Conservation (phyloP, 2,329 filamentous ascomycete species). For the Aureobasidium uvarum region DNA sequence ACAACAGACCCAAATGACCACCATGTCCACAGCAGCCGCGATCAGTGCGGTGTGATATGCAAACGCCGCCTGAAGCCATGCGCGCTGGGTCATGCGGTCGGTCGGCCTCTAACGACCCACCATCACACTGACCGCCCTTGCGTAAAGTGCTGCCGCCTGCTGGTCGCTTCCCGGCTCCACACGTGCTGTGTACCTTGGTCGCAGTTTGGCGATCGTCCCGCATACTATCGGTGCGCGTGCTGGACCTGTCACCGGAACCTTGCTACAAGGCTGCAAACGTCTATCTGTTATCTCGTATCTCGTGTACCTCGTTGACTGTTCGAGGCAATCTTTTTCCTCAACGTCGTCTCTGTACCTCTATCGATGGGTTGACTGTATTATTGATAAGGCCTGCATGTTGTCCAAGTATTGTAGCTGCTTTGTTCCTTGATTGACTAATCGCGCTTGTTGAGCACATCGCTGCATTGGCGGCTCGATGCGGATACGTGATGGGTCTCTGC, state of each 20-base stretch:
- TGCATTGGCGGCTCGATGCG: not conserved
- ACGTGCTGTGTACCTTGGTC: conserved; percentile 22
- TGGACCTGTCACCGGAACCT: conserved; percentile 20
- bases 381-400: conserved; percentile 6
- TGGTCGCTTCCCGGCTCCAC: conserved; percentile 15
- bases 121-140: conserved; percentile 20
- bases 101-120: not conserved
- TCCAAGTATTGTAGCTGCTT: not conserved
- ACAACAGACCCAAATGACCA: not conserved
- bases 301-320: not conserved
- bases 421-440: not conserved
- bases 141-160: conserved; percentile 10
- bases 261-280: conserved; percentile 19
- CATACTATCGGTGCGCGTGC: conserved; percentile 10
- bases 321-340: not conserved
- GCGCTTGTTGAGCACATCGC: conserved; percentile 12
- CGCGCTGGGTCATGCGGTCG: conserved; percentile 10
- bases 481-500: not conserved
- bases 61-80: conserved; percentile 7
- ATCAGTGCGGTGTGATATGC: conserved; percentile 18
- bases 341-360: not conserved
- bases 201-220: conserved; percentile 20
- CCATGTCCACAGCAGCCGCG: conserved; percentile 1
- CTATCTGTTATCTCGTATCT: conserved; percentile 15
- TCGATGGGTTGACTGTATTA: not conserved